Conservation (phyloP, 768 basidiomycete genomes). For the Ramaria rubella region DNA sequence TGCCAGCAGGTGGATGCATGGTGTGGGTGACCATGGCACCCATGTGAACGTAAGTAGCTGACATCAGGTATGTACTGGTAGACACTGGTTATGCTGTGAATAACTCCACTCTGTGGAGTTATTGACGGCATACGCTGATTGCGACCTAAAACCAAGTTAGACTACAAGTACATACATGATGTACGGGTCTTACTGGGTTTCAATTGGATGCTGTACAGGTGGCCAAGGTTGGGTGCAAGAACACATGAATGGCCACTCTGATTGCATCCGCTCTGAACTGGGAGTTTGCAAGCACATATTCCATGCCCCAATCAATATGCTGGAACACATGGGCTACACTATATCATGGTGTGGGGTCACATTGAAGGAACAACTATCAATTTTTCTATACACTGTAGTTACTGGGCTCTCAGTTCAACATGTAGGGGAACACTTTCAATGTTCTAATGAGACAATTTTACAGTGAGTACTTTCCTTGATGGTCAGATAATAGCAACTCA, state of each 20-base stretch:
- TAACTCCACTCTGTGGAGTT: no score
- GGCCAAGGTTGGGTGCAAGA: no score
- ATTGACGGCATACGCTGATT: no score
- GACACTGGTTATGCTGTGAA: no score
- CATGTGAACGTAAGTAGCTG: no score
- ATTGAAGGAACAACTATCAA: constrained; percentile 31
- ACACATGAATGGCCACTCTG: not conserved
- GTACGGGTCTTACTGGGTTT: no score
- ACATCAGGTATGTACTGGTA: no score
- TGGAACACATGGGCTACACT: constrained; percentile 17
- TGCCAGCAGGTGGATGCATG: no score
- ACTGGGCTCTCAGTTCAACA: constrained; percentile 23
- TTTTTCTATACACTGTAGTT: constrained; percentile 28
- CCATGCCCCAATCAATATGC: constrained; percentile 18
- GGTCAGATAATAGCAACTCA: not conserved
- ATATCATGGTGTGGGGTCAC: constrained; percentile 20
- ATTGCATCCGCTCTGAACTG: not conserved
- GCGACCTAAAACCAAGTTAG: no score
- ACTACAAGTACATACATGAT: no score
- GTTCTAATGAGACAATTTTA: constrained; percentile 31
- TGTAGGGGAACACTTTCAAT: constrained; percentile 32
- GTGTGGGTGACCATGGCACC: no score
- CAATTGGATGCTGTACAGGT: no score
- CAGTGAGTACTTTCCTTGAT: constrained; percentile 20
- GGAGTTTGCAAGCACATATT: constrained; percentile 20